These are phyloP conservation scores for Ogataea trehalophila DNA, from an alignment of 805 yeast species.

Conservation along the genomic window DNA sequence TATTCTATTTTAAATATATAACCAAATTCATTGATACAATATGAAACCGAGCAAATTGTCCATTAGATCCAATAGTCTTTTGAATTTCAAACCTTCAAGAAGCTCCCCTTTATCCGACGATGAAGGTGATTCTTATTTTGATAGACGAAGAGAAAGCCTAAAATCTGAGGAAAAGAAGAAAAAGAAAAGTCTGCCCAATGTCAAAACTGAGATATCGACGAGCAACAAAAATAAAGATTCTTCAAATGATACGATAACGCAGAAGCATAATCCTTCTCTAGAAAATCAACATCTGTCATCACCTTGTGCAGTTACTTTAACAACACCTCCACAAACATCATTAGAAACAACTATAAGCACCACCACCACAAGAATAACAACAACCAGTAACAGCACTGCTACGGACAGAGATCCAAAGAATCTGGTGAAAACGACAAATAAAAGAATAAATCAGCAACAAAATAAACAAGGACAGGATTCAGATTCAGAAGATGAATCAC, in stretches of 20 bases:
- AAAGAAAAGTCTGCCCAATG: neutral
- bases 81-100: constrained; percentile 22
- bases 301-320: neutral
- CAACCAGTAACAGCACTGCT: neutral
- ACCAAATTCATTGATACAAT: too few species aligned
- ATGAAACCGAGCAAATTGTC: neutral
- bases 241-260: neutral
- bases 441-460: neutral
- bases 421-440: neutral
- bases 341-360: neutral
- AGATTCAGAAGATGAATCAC: neutral
- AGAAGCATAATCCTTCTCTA: neutral
- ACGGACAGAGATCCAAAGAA: neutral
- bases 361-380: neutral
- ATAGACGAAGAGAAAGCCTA: neutral
- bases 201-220: neutral
- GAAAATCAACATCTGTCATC: neutral
- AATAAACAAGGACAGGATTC: neutral
- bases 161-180: neutral
- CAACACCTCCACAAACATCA: neutral
- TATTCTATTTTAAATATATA: too few species aligned
- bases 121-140: constrained; percentile 12
- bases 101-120: constrained; percentile 27
- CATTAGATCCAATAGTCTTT: constrained; percentile 1
- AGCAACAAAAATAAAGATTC: neutral